Evolutionary conservation across 106 monocot species (phyloP).

Genomic region (Phalaenopsis equestris): DNA sequence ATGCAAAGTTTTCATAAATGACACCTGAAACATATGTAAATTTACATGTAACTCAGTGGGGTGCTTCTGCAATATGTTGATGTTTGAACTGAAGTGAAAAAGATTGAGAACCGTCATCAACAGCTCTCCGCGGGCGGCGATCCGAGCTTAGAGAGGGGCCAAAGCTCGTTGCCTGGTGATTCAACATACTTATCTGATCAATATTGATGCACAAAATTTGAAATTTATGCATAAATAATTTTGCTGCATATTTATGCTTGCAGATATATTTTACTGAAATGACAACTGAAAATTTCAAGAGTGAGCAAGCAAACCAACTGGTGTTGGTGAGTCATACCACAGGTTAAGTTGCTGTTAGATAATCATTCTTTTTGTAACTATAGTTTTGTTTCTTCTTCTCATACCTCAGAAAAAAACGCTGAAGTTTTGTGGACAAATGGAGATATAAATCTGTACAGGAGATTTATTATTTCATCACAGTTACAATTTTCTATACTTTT

Average conservation of each 20-base stretch:
- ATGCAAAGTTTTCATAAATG: slow-evolving; percentile 63
- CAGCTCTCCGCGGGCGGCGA: too few species aligned
- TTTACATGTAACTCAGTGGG: background rate
- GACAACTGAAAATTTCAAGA: background rate
- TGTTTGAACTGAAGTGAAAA: background rate
- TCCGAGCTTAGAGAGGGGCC: background rate
- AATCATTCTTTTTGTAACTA: slow-evolving; percentile 2
- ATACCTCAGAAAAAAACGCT: background rate
- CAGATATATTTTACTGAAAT: slow-evolving; percentile 1
- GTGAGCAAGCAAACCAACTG: background rate
- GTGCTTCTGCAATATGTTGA: background rate
- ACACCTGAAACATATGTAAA: slow-evolving; percentile 15
- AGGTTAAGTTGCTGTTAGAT: background rate
- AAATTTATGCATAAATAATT: background rate
- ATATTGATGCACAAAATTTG: background rate
- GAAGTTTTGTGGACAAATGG: background rate
- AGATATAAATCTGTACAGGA: slow-evolving; percentile 4
- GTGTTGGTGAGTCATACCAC: background rate
- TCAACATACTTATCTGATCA: slow-evolving; percentile 1
- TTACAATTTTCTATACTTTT: too few species aligned
- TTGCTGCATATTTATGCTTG: slow-evolving; percentile 1
- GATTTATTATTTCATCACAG: background rate
- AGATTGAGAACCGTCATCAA: background rate
- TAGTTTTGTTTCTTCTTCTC: background rate
- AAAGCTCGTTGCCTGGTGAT: background rate